Conservation (phyloP, 495 filamentous ascomycete species). For the Daldinia caldariorum region DNA sequence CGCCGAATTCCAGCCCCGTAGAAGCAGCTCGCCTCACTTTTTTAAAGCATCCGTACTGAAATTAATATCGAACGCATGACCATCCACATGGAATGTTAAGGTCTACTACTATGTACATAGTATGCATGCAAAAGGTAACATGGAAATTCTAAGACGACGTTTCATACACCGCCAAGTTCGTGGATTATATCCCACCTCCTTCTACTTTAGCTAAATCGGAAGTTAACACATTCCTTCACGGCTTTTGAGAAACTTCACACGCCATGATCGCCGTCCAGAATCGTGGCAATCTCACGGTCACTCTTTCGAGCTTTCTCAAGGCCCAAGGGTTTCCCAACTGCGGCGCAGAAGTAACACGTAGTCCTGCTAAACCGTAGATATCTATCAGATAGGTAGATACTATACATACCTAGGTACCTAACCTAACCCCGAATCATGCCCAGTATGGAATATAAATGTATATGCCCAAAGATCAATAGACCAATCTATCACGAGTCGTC, state of each 20-base stretch:
- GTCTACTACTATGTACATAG: too few relatives aligned
- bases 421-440: conserved; percentile 23
- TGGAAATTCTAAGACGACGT: neutral
- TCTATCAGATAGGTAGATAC: neutral
- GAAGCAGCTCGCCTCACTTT: conserved; percentile 43
- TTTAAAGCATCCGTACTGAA: conserved; percentile 31
- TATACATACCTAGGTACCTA: conserved; percentile 3
- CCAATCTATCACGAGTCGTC: conserved; percentile 23
- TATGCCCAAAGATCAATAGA: conserved; percentile 16
- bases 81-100: conserved; percentile 32
- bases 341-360: conserved; percentile 4
- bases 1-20: conserved; percentile 41
- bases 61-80: conserved; percentile 45
- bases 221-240: conserved; percentile 34
- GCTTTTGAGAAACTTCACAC: conserved; percentile 16
- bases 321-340: conserved; percentile 18
- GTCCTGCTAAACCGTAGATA: conserved; percentile 1
- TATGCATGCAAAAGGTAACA: neutral
- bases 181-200: neutral
- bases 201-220: conserved; percentile 39
- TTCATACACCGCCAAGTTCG: conserved; percentile 37
- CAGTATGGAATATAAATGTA: neutral
- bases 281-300: conserved; percentile 40
- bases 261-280: conserved; percentile 36
- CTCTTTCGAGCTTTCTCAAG: conserved; percentile 20